Percentiles rank a stretch among this genome's conserved stretches.
phyloP scores from a whole-genome alignment of 306 rosid species.

The Lathyrus oleraceus region DNA sequence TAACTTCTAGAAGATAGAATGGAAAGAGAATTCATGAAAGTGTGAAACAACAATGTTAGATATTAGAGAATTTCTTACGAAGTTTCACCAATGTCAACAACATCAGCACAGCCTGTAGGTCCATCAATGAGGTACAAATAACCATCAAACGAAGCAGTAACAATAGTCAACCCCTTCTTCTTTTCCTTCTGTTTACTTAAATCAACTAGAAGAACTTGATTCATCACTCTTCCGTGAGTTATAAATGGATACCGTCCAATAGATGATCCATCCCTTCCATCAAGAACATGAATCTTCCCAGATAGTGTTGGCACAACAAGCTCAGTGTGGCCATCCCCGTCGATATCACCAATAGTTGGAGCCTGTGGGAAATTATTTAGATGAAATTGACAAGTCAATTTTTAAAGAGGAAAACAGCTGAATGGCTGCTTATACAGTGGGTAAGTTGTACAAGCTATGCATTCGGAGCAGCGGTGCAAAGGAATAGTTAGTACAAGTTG shows the following conservation, averaged over 20 bases:
- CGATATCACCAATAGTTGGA: conserved; percentile 88
- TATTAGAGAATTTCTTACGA: conserved; percentile 66
- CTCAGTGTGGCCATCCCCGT: conserved; percentile 96
- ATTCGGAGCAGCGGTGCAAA: too few species aligned
- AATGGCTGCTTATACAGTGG: too few species aligned
- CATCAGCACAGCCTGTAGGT: conserved; percentile 93
- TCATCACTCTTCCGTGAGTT: conserved; percentile 97
- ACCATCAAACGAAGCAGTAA: conserved; percentile 93
- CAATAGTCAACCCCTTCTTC: conserved; percentile 84
- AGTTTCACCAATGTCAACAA: conserved; percentile 98
- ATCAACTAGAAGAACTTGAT: conserved; percentile 90
- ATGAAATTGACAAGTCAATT: conserved; percentile 15
- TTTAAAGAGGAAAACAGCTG: conserved; percentile 8
- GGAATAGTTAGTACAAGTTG: too few species aligned
- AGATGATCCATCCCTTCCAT: conserved; percentile 89
- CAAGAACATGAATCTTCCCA: conserved; percentile 90
- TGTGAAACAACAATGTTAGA: conserved; percentile 8
- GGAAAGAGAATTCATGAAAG: conserved; percentile 22
- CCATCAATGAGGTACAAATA: conserved; percentile 95
- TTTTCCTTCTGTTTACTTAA: conserved; percentile 74
- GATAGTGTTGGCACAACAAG: conserved; percentile 89
- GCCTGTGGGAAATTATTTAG: conserved; percentile 56
- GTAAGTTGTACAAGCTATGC: too few species aligned
- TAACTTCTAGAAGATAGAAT: conserved; percentile 19
- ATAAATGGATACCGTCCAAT: conserved; percentile 79